These are phyloP conservation scores for Heliamphora ciliata DNA, from an alignment of 179 eudicot species.

Conservation along the genomic window DNA sequence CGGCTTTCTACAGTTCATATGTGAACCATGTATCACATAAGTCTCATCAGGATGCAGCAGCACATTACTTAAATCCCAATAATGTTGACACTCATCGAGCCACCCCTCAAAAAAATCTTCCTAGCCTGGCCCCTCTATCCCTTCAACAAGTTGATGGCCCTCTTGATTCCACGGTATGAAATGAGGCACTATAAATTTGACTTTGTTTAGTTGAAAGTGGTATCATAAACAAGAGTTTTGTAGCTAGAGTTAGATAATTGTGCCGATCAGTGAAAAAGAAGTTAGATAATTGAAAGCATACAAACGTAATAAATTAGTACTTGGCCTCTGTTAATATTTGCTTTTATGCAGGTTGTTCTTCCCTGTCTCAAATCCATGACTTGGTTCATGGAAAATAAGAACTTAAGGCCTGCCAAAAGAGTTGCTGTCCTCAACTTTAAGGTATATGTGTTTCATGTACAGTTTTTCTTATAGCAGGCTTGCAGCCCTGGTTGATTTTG, in stretches of 20 bases:
- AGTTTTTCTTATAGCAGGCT: neutral
- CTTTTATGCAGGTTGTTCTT: conserved; percentile 38
- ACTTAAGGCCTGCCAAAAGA: conserved; percentile 53
- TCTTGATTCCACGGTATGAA: conserved; percentile 25
- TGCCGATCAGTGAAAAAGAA: too few species aligned
- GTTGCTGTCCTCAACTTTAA: conserved; percentile 65
- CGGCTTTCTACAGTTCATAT: conserved; percentile 1
- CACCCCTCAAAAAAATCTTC: conserved; percentile 18
- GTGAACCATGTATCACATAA: neutral
- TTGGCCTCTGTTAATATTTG: neutral
- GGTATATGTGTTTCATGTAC: conserved; percentile 28
- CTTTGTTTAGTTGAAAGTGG: neutral
- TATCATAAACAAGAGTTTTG: neutral
- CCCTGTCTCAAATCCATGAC: conserved; percentile 82
- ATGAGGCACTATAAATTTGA: neutral
- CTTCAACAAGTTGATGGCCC: conserved; percentile 26
- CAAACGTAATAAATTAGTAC: too few species aligned
- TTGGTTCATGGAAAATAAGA: conserved; percentile 71
- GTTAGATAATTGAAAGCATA: neutral
- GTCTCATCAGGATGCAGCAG: conserved; percentile 28
- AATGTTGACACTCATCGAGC: conserved; percentile 20
- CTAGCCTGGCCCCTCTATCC: conserved; percentile 25
- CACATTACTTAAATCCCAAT: conserved; percentile 25
- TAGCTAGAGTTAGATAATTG: too few species aligned
- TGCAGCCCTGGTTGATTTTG: neutral